Evolutionary conservation across 129 eudicot genomes (phyloP).

Genomic region (Saposhnikovia divaricata): DNA sequence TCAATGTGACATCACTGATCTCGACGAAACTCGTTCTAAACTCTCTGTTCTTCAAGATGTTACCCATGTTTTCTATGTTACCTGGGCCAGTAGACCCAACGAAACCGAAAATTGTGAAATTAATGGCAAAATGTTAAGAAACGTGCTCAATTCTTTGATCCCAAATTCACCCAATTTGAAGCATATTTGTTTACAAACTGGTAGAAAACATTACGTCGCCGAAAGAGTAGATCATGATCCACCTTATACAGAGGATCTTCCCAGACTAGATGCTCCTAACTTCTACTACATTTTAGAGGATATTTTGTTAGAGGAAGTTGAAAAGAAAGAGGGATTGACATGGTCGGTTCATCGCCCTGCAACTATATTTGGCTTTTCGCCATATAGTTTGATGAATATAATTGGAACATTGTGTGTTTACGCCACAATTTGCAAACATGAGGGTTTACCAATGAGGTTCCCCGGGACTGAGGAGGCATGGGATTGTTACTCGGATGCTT

Average conservation of each 20-base stretch:
- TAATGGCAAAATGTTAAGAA: conserved; percentile 40
- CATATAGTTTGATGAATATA: conserved; percentile 43
- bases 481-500: conserved; percentile 37
- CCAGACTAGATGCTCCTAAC: conserved; percentile 28
- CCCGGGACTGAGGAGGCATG: conserved; percentile 52
- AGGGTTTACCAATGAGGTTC: conserved; percentile 32
- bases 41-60: conserved; percentile 39
- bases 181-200: conserved; percentile 51
- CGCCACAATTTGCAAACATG: conserved; percentile 54
- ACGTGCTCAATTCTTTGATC: conserved; percentile 31
- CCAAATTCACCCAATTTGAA: conserved; percentile 41
- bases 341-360: conserved; percentile 59
- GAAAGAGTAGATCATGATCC: conserved; percentile 22
- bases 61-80: conserved; percentile 48
- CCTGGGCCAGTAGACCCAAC: conserved; percentile 32
- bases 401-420: conserved; percentile 44
- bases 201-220: conserved; percentile 29
- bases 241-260: conserved; percentile 45
- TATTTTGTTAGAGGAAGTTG: conserved; percentile 29
- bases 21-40: conserved; percentile 30
- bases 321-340: conserved; percentile 32
- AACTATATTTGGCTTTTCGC: conserved; percentile 48
- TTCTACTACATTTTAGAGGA: conserved; percentile 57
- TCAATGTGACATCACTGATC: conserved; percentile 40
- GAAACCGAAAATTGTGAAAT: conserved; percentile 32